Evolutionary conservation across 2,329 filamentous ascomycete species (phyloP), one percentile per base, ranked within the genome.

Genomic region (Diaporthe sp.): DNA sequence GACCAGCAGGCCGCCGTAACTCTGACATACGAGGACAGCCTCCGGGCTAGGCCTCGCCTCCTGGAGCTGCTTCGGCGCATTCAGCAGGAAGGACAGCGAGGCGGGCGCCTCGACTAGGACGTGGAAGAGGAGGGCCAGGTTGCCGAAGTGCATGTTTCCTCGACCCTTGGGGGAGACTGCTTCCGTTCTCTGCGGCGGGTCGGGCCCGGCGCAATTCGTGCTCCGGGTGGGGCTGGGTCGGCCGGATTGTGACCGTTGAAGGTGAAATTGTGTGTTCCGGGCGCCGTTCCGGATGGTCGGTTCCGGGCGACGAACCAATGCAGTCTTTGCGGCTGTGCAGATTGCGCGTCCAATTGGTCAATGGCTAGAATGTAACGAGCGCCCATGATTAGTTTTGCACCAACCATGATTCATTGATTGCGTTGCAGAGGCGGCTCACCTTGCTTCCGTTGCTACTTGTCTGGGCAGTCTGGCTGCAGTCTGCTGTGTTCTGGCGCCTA

Each of bases 1-100:
- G 19, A 87, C 78, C 4, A 90, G 82, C 19, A 89, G 82, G 17
- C 86, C 88, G 58, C 88, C 88, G 17, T 89, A 84, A 74, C 85
- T 88, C 65, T 85, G 84, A 17, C 89, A 79, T 44, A 90, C 81
- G 51, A 89, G 84, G 5, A 79, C 80, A 7, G 86, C 84, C 25
- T 86, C 84, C 3, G 79, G 78, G 8, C 84, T 80, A n/a, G 87
- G 84, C 12, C 80, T 81, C 12, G 84, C 81, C 51, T 75, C 62
- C 6, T 65, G 73, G 13, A 90, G 82, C 76, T 90, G 88, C 10
- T 80, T 79, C 28, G 82, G 79, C 2, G 88, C 87, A 1, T 74
- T 75, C 53, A 86, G 79, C 73, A 88, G 84, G 80, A 90, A 90
- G n/a, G 85, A 84, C 8, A 85, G 77, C 19, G 86, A 86, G 5